Base-by-base conservation (phyloP, 1,139 yeast genomes). In the Meyerozyma sp. region DNA sequence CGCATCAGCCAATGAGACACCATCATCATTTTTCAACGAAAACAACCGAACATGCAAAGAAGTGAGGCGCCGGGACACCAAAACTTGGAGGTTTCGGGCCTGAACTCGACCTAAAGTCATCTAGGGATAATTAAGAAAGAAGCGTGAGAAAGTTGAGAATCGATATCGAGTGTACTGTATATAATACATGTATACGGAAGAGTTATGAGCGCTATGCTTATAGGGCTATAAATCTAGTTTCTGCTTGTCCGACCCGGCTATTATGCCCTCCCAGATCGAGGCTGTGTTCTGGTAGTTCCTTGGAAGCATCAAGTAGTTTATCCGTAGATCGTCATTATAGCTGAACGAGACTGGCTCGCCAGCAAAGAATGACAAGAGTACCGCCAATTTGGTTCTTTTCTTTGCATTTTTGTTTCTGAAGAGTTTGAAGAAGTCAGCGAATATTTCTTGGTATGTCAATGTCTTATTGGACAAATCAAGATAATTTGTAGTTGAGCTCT, bases 301-400 rank as follows among this genome's bases (percentile, higher is more conserved):
- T 2, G 78, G 78, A 32, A 73, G 55, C 75, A 72, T 70, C 43
- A 73, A 59, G 49, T 72, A 73, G 42, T 63, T 59, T 42, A 63
- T 68, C 49, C 66, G 70, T 51, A 70, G 52, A 9, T 55, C 52
- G 43, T 62, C 55, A 42, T 68, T 61, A 34, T 63, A 62, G 36
- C 61, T 57, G 29, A 72, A 57, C 14, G 59, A 49, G 14, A 68
- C 59, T 16, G 61, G 48, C 16, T 62, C 63, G 2, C 78, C 77
- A 28, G 51, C 52, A 23, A 65, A 44, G 42, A 72, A 66, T 30
- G 59, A 55, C 35, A 52, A 49, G 7, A 66, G 26, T 29, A 68
- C 50, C 2, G 68, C 57, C 13, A 62, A 23, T 39, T 50, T 55
- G 47, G 68, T 66, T 45, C 62, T 64, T 43, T 65, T 66, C 13